Conservation (phyloP, 108 stramenopile genomes). For the Bacterosira constricta region DNA sequence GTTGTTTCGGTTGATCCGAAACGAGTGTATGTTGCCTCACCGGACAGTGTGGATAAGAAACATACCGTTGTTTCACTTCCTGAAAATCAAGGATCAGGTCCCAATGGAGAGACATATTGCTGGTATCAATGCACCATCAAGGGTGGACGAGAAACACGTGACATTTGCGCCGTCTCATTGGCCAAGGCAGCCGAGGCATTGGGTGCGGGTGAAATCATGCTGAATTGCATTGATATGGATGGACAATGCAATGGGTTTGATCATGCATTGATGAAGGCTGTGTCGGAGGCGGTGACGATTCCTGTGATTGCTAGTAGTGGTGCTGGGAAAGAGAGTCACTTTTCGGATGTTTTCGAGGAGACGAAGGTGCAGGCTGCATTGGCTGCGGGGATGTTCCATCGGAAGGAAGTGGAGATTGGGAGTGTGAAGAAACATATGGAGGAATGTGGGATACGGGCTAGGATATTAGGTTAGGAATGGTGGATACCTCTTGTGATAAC, state of each 20-base stretch:
- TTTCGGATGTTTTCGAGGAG: slow-evolving; percentile 87
- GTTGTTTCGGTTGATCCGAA: slow-evolving; percentile 98
- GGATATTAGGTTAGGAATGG: slow-evolving; percentile 26
- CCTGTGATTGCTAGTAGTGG: slow-evolving; percentile 99
- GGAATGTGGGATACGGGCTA: slow-evolving; percentile 70
- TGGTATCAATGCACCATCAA: slow-evolving; percentile 99
- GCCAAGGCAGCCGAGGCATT: slow-evolving; percentile 83
- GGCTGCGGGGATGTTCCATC: slow-evolving; percentile 99
- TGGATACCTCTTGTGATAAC: too few species aligned
- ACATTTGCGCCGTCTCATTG: slow-evolving; percentile 93
- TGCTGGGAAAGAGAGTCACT: slow-evolving; percentile 92
- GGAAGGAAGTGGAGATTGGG: slow-evolving; percentile 92
- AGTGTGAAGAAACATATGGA: slow-evolving; percentile 88
- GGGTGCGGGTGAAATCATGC: slow-evolving; percentile 98
- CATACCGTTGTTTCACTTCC: slow-evolving; percentile 72
- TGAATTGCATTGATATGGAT: slow-evolving; percentile 99
- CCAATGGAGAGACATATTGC: slow-evolving; percentile 85
- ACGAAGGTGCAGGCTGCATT: slow-evolving; percentile 93
- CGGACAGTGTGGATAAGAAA: slow-evolving; percentile 39
- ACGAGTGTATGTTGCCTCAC: slow-evolving; percentile 80
- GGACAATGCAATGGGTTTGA: slow-evolving; percentile 97
- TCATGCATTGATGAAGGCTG: slow-evolving; percentile 86
- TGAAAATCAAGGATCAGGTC: slow-evolving; percentile 66
- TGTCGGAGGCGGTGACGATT: slow-evolving; percentile 89
- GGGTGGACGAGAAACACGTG: slow-evolving; percentile 92